These are phyloP conservation scores for Rhizodiscina lignyota DNA, from an alignment of 495 filamentous ascomycete genomes.

Conservation along the genomic window DNA sequence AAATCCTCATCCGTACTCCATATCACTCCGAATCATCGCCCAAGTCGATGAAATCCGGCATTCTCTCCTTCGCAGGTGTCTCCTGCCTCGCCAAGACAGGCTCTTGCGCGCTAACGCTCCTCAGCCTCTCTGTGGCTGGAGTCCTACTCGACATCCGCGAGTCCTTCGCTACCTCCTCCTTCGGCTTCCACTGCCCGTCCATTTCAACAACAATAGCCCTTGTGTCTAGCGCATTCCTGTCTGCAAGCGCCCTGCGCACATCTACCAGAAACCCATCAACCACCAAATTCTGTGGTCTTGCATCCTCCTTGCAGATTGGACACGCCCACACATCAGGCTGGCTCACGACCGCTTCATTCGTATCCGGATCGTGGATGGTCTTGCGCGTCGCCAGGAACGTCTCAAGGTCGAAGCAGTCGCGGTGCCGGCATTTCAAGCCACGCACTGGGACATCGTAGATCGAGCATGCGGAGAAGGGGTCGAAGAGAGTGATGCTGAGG, in stretches of 20 bases:
- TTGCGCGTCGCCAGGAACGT: conserved; percentile 50
- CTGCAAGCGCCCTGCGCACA: conserved; percentile 26
- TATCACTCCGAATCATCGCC: too few species aligned
- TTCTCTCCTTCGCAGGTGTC: too few species aligned
- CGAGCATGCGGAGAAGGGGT: conserved; percentile 47
- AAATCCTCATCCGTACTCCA: too few species aligned
- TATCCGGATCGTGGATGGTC: conserved; percentile 28
- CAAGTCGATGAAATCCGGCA: too few species aligned
- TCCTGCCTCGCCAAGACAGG: too few species aligned
- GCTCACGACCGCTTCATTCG: conserved; percentile 31
- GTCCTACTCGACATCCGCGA: neutral
- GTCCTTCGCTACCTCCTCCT: conserved; percentile 7
- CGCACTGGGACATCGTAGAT: conserved; percentile 61
- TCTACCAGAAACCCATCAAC: conserved; percentile 54
- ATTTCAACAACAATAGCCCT: conserved; percentile 20
- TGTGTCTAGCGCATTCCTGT: conserved; percentile 13
- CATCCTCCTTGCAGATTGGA: conserved; percentile 60
- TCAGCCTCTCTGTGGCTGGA: too few species aligned
- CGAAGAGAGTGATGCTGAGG: conserved; percentile 55
- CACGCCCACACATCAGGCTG: conserved; percentile 58
- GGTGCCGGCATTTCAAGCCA: conserved; percentile 42
- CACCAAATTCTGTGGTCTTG: conserved; percentile 48
- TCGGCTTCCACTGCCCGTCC: conserved; percentile 22
- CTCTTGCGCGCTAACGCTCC: too few species aligned
- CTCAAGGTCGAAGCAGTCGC: conserved; percentile 79